phyloP scores from a whole-genome alignment of 148 eudicot species.

The Dysphania ambrosioides region DNA sequence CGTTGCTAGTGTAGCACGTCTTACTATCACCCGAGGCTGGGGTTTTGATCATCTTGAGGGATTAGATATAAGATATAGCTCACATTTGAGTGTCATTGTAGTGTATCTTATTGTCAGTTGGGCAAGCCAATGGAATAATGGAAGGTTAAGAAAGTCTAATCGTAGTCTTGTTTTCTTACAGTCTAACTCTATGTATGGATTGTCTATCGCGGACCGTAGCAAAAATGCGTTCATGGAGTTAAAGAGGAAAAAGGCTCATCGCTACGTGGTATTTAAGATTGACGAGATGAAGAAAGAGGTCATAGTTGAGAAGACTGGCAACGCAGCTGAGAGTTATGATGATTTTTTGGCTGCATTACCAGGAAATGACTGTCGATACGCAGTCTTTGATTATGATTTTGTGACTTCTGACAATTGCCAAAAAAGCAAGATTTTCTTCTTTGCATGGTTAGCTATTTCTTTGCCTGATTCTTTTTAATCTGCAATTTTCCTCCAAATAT shows the following conservation, averaged over 20 bases:
- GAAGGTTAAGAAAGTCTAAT: neutral
- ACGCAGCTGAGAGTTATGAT: constrained; percentile 55
- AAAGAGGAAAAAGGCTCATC: constrained; percentile 58
- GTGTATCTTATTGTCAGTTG: neutral
- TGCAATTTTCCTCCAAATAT: neutral
- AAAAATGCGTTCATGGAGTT: constrained; percentile 51
- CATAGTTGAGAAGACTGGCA: constrained; percentile 65
- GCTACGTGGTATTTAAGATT: constrained; percentile 64
- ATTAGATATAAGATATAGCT: neutral
- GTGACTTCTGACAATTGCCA: constrained; percentile 71
- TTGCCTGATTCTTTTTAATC: neutral
- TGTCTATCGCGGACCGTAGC: constrained; percentile 56
- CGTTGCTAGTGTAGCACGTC: neutral
- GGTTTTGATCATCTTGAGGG: neutral
- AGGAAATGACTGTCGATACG: constrained; percentile 61
- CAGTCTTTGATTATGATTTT: constrained; percentile 67
- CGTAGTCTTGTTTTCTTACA: constrained; percentile 11
- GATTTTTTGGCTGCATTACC: constrained; percentile 58
- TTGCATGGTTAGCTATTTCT: constrained; percentile 54
- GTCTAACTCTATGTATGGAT: constrained; percentile 55
- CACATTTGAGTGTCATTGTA: neutral
- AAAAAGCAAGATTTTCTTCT: constrained; percentile 84
- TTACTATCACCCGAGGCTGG: neutral
- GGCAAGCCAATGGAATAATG: neutral
- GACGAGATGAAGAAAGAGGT: constrained; percentile 68